Conservation (phyloP, 2,329 filamentous ascomycete species). For the Tympanopsis confertula region DNA sequence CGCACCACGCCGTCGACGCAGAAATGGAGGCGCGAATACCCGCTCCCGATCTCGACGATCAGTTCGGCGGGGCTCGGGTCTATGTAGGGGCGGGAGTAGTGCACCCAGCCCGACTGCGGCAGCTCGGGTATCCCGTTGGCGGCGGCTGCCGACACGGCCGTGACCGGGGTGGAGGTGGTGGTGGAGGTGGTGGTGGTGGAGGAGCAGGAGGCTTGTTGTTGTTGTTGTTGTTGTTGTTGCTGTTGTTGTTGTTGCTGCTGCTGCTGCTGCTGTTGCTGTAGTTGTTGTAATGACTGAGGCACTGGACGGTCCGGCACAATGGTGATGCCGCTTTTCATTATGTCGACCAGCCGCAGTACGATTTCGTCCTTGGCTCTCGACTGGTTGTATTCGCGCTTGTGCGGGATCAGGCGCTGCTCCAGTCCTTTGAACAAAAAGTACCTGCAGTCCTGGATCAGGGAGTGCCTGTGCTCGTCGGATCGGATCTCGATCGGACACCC, state of each 20-base stretch:
- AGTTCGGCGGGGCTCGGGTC: slow-evolving; percentile 65
- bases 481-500: not conserved
- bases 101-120: slow-evolving; percentile 39
- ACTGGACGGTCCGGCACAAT: not conserved
- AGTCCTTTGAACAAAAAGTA: not conserved
- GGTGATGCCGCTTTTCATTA: not conserved
- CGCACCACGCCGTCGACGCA: slow-evolving; percentile 10
- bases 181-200: slow-evolving; percentile 7
- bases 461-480: not conserved
- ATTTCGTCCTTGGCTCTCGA: not conserved
- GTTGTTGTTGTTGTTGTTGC: slow-evolving; percentile 16
- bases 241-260: slow-evolving; percentile 12
- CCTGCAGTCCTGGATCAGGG: not conserved
- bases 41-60: slow-evolving; percentile 66
- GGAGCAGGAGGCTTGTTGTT: slow-evolving; percentile 15
- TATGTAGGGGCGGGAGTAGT: slow-evolving; percentile 76
- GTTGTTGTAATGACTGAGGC: slow-evolving; percentile 5
- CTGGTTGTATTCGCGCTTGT: not conserved
- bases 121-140: too few relatives aligned
- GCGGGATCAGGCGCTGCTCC: not conserved
- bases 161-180: slow-evolving; percentile 2
- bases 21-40: slow-evolving; percentile 47
- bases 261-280: slow-evolving; percentile 5
- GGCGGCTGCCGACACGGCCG: too few relatives aligned
- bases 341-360: not conserved